Percentiles rank a stretch among this genome's conserved stretches.
Conservation (phyloP, 768 basidiomycete species). For the Tremella fuciformis region DNA sequence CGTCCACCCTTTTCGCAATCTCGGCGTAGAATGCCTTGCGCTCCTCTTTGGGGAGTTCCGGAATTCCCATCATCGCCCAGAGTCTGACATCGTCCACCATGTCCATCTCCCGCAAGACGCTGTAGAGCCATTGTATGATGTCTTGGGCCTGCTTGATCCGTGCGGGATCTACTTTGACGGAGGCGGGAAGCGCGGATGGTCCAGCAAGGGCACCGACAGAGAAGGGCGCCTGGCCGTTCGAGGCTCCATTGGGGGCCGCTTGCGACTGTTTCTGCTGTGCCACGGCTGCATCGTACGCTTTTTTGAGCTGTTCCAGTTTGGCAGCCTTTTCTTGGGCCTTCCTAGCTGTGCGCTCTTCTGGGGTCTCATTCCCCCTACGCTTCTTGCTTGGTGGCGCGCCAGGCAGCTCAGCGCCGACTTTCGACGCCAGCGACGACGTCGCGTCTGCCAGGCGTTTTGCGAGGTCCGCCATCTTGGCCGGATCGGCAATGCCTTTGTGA, state of each 20-base stretch:
- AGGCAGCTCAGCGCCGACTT: neutral
- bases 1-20: conserved; percentile 24
- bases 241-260: neutral
- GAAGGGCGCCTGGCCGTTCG: neutral
- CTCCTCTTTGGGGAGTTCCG: conserved; percentile 20
- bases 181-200: neutral
- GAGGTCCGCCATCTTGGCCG: conserved; percentile 2
- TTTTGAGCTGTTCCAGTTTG: conserved; percentile 5
- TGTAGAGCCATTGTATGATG: conserved; percentile 33
- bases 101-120: conserved; percentile 18
- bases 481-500: conserved; percentile 7
- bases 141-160: conserved; percentile 14
- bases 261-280: neutral
- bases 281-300: neutral
- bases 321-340: neutral
- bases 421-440: neutral
- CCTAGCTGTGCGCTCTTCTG: conserved; percentile 11
- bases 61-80: conserved; percentile 34
- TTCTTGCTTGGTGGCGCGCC: conserved; percentile 1
- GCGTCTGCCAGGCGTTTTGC: neutral
- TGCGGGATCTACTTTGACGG: neutral
- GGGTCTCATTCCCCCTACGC: conserved; percentile 12
- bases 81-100: conserved; percentile 2
- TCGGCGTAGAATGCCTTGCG: conserved; percentile 13
- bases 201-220: neutral